These are phyloP conservation scores for Crithidia expoeki DNA, from an alignment of 208 protist species.

Conservation along the genomic window DNA sequence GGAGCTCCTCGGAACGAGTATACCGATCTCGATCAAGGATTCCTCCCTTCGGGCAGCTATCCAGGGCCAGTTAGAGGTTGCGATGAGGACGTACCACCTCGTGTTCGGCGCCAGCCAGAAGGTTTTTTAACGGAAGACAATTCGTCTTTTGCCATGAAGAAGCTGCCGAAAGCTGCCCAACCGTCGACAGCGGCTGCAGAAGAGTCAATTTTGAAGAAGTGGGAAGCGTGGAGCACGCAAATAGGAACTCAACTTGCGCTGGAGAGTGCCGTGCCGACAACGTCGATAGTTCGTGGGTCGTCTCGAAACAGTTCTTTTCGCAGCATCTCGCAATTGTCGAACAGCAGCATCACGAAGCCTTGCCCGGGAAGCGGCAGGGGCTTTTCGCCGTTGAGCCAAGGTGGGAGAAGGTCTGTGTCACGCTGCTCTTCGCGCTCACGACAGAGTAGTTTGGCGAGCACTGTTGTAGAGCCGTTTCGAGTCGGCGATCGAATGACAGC, in stretches of 20 bases:
- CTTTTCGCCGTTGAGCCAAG: neutral
- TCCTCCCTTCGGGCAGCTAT: neutral
- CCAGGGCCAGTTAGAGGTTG: neutral
- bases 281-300: neutral
- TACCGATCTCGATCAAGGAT: neutral
- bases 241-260: slow-evolving; percentile 15
- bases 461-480: slow-evolving; percentile 11
- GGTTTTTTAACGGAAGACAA: slow-evolving; percentile 1
- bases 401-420: neutral
- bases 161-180: neutral
- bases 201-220: slow-evolving; percentile 19
- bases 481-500: slow-evolving; percentile 17
- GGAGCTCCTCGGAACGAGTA: neutral
- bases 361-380: neutral
- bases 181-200: neutral
- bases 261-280: slow-evolving; percentile 9
- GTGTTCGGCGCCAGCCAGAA: neutral
- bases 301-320: slow-evolving; percentile 3
- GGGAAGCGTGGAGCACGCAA: slow-evolving; percentile 17
- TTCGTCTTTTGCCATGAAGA: slow-evolving; percentile 4
- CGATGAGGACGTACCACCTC: neutral
- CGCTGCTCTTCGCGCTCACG: slow-evolving; percentile 4
- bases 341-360: neutral
- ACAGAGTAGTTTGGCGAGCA: slow-evolving; percentile 15
- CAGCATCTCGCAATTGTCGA: slow-evolving; percentile 4